These are phyloP conservation scores for Nicotiana tabacum DNA, from an alignment of 257 asterid genomes.

Conservation along the genomic window DNA sequence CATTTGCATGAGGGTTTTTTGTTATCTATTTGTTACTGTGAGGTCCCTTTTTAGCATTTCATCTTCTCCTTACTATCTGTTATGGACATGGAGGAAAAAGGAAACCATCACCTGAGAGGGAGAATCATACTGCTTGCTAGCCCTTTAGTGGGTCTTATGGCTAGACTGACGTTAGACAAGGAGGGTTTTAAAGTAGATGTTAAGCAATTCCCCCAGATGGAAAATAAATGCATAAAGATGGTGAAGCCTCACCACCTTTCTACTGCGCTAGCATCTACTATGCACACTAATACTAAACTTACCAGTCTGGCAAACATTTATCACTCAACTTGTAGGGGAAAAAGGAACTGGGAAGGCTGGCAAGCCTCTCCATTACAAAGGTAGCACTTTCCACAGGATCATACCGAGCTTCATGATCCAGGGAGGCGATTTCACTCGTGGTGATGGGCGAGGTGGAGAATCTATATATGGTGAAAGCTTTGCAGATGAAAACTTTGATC, in stretches of 20 bases:
- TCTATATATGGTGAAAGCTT: conserved; percentile 70
- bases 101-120: neutral
- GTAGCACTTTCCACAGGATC: conserved; percentile 82
- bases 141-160: neutral
- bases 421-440: conserved; percentile 91
- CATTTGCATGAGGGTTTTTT: neutral
- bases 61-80: neutral
- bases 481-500: conserved; percentile 77
- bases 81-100: neutral
- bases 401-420: conserved; percentile 95
- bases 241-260: neutral
- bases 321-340: conserved; percentile 52
- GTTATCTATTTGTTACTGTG: neutral
- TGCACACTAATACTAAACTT: neutral
- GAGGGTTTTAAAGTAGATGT: neutral
- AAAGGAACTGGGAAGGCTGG: conserved; percentile 79
- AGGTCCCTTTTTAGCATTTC: neutral
- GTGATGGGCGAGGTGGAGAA: conserved; percentile 96
- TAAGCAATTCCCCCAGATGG: neutral
- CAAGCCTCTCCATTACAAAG: conserved; percentile 74
- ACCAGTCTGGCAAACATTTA: neutral
- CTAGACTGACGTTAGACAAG: neutral
- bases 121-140: neutral
- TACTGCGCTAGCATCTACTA: neutral
- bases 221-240: neutral